These are phyloP conservation scores for Cryptosporidium viatorum DNA, from an alignment of 169 alveolate genomes.

Conservation along the genomic window DNA sequence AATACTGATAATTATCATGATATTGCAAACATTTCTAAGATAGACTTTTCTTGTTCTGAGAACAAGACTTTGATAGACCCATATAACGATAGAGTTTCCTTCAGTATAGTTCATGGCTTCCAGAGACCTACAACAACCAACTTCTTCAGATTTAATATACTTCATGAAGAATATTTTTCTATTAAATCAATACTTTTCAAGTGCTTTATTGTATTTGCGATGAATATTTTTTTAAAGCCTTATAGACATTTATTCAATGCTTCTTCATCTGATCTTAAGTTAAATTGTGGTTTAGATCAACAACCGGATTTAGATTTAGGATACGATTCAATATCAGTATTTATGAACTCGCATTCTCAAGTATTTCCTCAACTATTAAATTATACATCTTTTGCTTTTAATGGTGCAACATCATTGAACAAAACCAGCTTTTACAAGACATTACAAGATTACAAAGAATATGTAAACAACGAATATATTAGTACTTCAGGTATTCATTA, in stretches of 20 bases:
- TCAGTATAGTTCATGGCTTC: slow-evolving; percentile 9
- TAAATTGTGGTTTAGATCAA: slow-evolving; percentile 45
- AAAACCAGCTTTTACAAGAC: neutral
- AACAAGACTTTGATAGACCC: slow-evolving; percentile 19
- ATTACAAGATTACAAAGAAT: neutral
- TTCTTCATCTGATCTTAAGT: slow-evolving; percentile 7
- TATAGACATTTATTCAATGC: slow-evolving; percentile 6
- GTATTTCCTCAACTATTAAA: slow-evolving; percentile 35
- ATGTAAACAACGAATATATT: slow-evolving; percentile 9
- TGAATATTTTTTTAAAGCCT: slow-evolving; percentile 25
- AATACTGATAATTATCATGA: neutral
- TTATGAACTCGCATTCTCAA: slow-evolving; percentile 28
- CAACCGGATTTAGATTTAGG: slow-evolving; percentile 12
- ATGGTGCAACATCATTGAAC: slow-evolving; percentile 39
- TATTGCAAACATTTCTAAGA: neutral
- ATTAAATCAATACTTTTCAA: slow-evolving; percentile 47
- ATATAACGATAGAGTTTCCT: slow-evolving; percentile 6
- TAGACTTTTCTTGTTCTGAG: neutral
- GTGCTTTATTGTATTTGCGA: slow-evolving; percentile 44
- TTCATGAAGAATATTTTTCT: slow-evolving; percentile 23
- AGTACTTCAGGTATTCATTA: slow-evolving; percentile 20
- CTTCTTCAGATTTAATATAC: slow-evolving; percentile 18
- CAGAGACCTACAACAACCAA: slow-evolving; percentile 30
- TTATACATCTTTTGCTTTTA: slow-evolving; percentile 13
- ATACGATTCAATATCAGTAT: slow-evolving; percentile 25